A percentile compares a stretch with the other conserved stretches of the same genome.
These are phyloP conservation scores for Hypholoma sublateritium DNA, from an alignment of 768 basidiomycete genomes.

Conservation along the genomic window DNA sequence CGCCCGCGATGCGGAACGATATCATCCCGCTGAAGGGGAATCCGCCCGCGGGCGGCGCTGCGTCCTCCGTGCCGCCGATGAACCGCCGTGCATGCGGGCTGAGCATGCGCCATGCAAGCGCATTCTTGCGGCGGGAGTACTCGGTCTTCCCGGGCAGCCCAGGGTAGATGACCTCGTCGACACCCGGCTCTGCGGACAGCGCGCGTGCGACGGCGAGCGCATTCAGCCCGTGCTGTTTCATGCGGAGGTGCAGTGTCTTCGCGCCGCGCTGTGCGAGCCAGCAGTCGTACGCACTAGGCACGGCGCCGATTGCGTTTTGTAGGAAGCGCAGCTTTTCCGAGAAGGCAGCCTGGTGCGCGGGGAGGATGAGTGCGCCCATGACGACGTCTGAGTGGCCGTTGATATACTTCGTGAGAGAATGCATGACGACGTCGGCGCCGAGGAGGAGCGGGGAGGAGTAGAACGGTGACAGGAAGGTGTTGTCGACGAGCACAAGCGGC, in stretches of 20 bases:
- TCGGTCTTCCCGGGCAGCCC: conserved; percentile 66
- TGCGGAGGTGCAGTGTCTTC: conserved; percentile 88
- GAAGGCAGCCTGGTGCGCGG: conserved; percentile 48
- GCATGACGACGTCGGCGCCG: conserved; percentile 83
- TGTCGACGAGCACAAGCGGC: conserved; percentile 88
- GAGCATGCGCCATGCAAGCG: conserved; percentile 60
- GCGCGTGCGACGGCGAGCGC: conserved; percentile 73
- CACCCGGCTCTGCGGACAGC: conserved; percentile 52
- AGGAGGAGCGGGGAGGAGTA: conserved; percentile 85
- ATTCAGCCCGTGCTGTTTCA: conserved; percentile 84
- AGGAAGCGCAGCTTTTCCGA: conserved; percentile 72
- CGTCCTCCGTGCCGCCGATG: conserved; percentile 16
- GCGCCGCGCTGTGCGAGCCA: conserved; percentile 90
- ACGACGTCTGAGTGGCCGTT: conserved; percentile 94
- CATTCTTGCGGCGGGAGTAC: conserved; percentile 40
- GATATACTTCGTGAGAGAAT: conserved; percentile 87
- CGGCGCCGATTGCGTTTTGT: conserved; percentile 85
- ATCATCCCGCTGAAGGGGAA: conserved; percentile 95
- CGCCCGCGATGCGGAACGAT: conserved; percentile 69
- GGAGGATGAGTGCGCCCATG: conserved; percentile 82
- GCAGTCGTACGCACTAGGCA: conserved; percentile 83
- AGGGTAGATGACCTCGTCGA: conserved; percentile 87
- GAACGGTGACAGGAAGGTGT: conserved; percentile 92
- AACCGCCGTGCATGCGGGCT: conserved; percentile 68
- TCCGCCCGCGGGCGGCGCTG: conserved; percentile 41